A percentile compares a stretch with the other conserved stretches of the same genome.
phyloP scores from a whole-genome alignment of 1,284 basidiomycete genomes.

The Rhizoctonia solani region DNA sequence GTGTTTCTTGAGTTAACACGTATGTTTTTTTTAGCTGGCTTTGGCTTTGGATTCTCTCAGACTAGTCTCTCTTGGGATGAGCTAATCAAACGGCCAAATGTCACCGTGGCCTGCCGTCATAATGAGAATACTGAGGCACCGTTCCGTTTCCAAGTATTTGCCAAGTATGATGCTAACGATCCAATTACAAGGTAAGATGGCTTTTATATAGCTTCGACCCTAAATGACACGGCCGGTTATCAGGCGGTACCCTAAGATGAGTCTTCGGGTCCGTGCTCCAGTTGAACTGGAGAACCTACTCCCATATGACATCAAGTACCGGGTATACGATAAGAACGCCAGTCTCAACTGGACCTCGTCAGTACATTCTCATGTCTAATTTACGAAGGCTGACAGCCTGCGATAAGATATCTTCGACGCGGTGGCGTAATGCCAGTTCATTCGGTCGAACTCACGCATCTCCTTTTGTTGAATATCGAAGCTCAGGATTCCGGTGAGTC shows the following conservation, averaged over 20 bases:
- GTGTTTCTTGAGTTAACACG: not conserved
- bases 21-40: conserved; percentile 67
- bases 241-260: conserved; percentile 85
- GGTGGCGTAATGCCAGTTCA: conserved; percentile 97
- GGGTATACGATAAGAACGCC: conserved; percentile 94
- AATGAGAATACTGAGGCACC: conserved; percentile 81
- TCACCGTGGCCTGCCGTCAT: conserved; percentile 87
- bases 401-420: conserved; percentile 87
- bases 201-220: not conserved
- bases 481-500: conserved; percentile 83
- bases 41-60: conserved; percentile 91
- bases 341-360: conserved; percentile 73
- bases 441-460: conserved; percentile 92
- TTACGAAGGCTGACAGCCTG: conserved; percentile 44
- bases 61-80: conserved; percentile 90
- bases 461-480: conserved; percentile 89
- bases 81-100: conserved; percentile 73
- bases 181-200: conserved; percentile 57
- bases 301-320: conserved; percentile 94
- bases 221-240: conserved; percentile 28
- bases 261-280: conserved; percentile 88
- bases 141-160: conserved; percentile 95
- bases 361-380: not conserved
- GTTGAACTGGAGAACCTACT: conserved; percentile 96
- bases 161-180: conserved; percentile 77